Conservation (phyloP, 192 early-diverging fungal species). For the Coemansia sp. region DNA sequence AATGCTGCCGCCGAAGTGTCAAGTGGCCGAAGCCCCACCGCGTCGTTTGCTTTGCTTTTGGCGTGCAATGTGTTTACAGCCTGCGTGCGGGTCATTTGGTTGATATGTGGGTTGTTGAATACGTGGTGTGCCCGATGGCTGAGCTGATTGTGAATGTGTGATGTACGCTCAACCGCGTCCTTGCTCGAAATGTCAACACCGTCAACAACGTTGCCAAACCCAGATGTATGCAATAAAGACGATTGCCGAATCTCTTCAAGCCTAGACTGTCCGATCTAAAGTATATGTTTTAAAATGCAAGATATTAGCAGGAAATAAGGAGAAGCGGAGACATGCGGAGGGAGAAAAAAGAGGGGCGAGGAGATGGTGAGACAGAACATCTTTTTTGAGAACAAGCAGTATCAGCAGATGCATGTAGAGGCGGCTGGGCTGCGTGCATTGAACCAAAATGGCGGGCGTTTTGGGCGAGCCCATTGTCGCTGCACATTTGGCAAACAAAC, state of each 20-base stretch:
- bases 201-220: background rate
- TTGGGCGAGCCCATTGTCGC: background rate
- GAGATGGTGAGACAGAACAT: background rate
- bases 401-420: background rate
- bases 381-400: background rate
- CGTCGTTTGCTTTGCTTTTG: background rate
- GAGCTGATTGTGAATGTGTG: background rate
- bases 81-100: background rate
- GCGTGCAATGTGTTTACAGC: background rate
- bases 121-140: background rate
- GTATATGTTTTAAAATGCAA: background rate
- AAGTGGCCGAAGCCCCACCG: background rate
- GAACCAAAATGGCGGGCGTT: background rate
- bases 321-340: background rate
- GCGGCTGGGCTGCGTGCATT: background rate
- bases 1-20: constrained; percentile 6
- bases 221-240: background rate
- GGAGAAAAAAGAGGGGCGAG: background rate
- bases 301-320: background rate
- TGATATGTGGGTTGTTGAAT: background rate
- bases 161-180: background rate
- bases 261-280: background rate
- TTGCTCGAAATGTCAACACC: background rate
- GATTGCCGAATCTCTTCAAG: background rate
- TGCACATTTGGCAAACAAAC: background rate